Percentiles rank a stretch among this genome's conserved stretches.
These are phyloP conservation scores for Ilex aquifolium DNA, from an alignment of 257 asterid genomes.

Conservation along the genomic window DNA sequence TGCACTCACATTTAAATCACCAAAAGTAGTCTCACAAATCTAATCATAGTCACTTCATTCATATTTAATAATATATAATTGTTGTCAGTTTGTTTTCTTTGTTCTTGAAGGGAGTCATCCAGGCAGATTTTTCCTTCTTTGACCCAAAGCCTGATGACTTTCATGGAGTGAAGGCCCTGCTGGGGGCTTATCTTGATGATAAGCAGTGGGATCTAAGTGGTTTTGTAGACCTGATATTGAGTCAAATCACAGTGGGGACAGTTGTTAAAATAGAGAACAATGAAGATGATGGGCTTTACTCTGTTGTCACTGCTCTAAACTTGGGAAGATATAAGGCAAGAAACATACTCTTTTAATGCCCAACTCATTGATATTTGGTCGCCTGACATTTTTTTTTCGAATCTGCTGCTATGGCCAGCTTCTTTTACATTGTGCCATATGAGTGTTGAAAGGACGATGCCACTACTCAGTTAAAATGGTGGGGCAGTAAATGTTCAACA, in stretches of 20 bases:
- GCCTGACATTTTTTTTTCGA: no score
- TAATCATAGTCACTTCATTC: neutral
- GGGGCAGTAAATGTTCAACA: no score
- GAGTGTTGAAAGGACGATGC: no score
- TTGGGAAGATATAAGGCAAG: conserved; percentile 80
- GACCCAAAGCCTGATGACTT: conserved; percentile 86
- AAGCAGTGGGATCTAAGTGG: conserved; percentile 83
- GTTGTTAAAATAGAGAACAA: conserved; percentile 78
- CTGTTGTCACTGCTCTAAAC: conserved; percentile 62
- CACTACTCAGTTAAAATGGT: no score
- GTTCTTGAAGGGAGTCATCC: conserved; percentile 60
- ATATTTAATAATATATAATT: neutral
- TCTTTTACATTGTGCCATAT: no score
- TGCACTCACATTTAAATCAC: neutral
- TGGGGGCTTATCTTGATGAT: conserved; percentile 66
- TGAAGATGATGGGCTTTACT: conserved; percentile 80
- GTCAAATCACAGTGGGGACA: conserved; percentile 82
- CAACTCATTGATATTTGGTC: neutral
- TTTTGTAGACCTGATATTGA: conserved; percentile 79
- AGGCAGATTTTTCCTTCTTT: conserved; percentile 88
- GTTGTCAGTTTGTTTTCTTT: conserved; percentile 11
- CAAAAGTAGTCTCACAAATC: no score
- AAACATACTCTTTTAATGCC: conserved; percentile 7
- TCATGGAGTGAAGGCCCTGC: conserved; percentile 84
- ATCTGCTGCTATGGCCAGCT: no score